phyloP scores from a whole-genome alignment of 768 basidiomycete genomes.

The Hydnomerulius pinastri region DNA sequence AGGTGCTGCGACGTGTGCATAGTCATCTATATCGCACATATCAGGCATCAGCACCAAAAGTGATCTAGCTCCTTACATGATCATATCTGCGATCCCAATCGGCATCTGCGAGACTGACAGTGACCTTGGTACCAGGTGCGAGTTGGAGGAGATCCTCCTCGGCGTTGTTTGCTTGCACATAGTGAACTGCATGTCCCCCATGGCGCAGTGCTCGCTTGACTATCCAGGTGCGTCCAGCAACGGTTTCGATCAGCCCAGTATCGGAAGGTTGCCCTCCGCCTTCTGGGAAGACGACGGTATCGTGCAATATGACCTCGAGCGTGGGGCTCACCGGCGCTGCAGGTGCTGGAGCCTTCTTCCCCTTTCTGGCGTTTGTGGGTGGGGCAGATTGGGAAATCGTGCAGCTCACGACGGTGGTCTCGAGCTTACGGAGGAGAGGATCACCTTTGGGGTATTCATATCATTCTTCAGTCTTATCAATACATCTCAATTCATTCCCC shows the following conservation, averaged over 20 bases:
- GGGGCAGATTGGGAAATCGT: conserved; percentile 46
- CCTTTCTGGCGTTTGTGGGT: conserved; percentile 46
- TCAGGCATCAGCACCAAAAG: not conserved
- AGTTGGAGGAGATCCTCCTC: conserved; percentile 50
- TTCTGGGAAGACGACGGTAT: conserved; percentile 82
- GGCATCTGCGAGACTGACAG: conserved; percentile 53
- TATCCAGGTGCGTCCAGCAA: conserved; percentile 50
- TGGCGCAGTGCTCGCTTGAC: conserved; percentile 69
- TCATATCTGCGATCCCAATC: conserved; percentile 72
- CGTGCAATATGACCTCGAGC: conserved; percentile 69
- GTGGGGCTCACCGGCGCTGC: conserved; percentile 46
- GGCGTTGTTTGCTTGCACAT: conserved; percentile 46
- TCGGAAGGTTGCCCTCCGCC: conserved; percentile 84
- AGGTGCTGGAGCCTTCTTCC: conserved; percentile 54
- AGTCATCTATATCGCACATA: conserved; percentile 54
- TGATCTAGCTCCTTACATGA: conserved; percentile 50
- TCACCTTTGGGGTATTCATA: conserved; percentile 49
- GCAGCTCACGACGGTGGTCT: conserved; percentile 57
- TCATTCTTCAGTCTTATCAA: conserved; percentile 7
- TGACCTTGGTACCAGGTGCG: conserved; percentile 50
- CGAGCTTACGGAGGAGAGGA: conserved; percentile 61
- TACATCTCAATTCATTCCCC: conserved; percentile 13
- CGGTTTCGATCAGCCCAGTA: conserved; percentile 54
- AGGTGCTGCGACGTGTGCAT: conserved; percentile 87
- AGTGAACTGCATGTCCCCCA: conserved; percentile 77